phyloP scores from a whole-genome alignment of 139 green algal genomes.

The Axilococcus clingmanii region DNA sequence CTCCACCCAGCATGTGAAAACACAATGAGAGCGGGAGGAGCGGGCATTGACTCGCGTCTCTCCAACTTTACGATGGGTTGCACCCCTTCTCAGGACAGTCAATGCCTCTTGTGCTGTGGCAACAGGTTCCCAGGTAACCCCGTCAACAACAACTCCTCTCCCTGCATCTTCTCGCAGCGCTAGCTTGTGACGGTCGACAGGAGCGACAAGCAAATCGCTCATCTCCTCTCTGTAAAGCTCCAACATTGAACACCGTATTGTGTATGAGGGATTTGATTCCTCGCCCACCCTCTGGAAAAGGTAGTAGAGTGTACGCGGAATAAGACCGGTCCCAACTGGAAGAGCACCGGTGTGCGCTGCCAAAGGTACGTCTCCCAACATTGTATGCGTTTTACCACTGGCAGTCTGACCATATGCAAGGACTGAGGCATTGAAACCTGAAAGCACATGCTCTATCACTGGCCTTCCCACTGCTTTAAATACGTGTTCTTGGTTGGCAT shows the following conservation, averaged over 20 bases:
- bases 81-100: no score
- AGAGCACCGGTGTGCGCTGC: constrained; percentile 19
- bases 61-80: constrained; percentile 61
- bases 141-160: constrained; percentile 77
- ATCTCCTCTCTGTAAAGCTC: constrained; percentile 98
- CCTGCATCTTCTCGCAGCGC: constrained; percentile 65
- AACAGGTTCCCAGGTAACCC: no score
- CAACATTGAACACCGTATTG: constrained; percentile 39
- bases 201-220: constrained; percentile 66
- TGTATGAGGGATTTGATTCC: constrained; percentile 32
- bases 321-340: constrained; percentile 43
- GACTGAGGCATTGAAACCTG: constrained; percentile 80
- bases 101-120: no score
- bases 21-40: constrained; percentile 76
- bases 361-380: constrained; percentile 63
- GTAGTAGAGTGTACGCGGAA: constrained; percentile 66
- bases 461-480: constrained; percentile 47
- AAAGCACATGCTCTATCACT: constrained; percentile 69
- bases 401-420: constrained; percentile 97
- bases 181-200: constrained; percentile 33
- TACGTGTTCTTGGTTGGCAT: constrained; percentile 39
- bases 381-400: constrained; percentile 94
- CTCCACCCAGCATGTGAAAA: constrained; percentile 75
- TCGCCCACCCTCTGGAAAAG: constrained; percentile 63
- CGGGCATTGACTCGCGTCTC: constrained; percentile 82